Conservation (phyloP, 768 basidiomycete species). For the Holtermannia corniformis region DNA sequence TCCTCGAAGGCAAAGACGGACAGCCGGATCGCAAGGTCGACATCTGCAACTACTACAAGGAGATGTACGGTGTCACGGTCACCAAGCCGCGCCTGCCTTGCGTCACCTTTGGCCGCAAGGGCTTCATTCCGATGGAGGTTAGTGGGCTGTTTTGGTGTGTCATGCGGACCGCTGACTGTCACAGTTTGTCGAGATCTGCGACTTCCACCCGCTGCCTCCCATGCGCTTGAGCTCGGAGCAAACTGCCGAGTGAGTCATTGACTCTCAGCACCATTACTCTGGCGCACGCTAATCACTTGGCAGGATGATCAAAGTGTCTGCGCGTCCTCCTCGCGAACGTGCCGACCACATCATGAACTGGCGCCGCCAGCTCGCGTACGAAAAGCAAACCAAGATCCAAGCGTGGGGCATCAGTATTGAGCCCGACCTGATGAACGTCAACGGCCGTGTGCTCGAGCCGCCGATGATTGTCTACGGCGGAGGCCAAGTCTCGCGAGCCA, state of each 20-base stretch:
- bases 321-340: slow-evolving; percentile 35
- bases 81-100: slow-evolving; percentile 33
- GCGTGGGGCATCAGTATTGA: slow-evolving; percentile 38
- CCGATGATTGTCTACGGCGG: slow-evolving; percentile 33
- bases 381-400: slow-evolving; percentile 30
- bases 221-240: slow-evolving; percentile 25
- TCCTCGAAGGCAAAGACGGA: slow-evolving; percentile 28
- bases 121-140: slow-evolving; percentile 23
- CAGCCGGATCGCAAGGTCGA: slow-evolving; percentile 20
- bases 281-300: slow-evolving; percentile 10
- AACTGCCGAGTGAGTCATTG: slow-evolving; percentile 18
- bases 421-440: slow-evolving; percentile 22
- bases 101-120: slow-evolving; percentile 30
- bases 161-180: slow-evolving; percentile 2
- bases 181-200: slow-evolving; percentile 31
- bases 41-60: slow-evolving; percentile 32
- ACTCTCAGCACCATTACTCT: too few relatives aligned
- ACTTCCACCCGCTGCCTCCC: slow-evolving; percentile 35
- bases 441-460: slow-evolving; percentile 31
- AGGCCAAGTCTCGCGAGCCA: slow-evolving; percentile 16
- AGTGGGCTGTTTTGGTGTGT: too few relatives aligned
- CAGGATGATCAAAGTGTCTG: slow-evolving; percentile 37
- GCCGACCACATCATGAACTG: slow-evolving; percentile 22
- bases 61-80: slow-evolving; percentile 29
- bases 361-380: slow-evolving; percentile 31